Evolutionary conservation across 2,329 filamentous ascomycete species (phyloP).

Genomic region (Chalaropsis ovoidea): DNA sequence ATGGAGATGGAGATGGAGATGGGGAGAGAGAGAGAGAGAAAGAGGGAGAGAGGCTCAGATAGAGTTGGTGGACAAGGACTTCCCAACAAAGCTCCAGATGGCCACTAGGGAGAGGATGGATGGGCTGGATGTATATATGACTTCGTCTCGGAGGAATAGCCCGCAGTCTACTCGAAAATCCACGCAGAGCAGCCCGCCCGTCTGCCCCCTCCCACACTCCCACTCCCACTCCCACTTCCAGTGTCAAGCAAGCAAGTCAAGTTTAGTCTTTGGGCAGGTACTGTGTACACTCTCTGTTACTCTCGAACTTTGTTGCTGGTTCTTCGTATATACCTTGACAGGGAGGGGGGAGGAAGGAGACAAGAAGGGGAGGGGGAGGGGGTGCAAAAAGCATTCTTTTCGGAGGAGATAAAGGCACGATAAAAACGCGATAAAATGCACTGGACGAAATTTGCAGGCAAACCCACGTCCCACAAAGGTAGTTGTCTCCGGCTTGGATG

Average conservation of each 20-base stretch:
- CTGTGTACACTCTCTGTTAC: not conserved
- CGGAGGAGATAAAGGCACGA: not conserved
- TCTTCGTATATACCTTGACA: slow-evolving; percentile 6
- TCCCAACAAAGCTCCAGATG: slow-evolving; percentile 7
- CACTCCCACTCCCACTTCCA: not conserved
- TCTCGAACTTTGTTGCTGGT: slow-evolving; percentile 8
- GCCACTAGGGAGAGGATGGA: not conserved
- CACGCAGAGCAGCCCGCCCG: not conserved
- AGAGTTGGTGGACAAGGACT: slow-evolving; percentile 12
- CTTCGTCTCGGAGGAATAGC: slow-evolving; percentile 13
- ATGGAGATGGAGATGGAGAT: not conserved
- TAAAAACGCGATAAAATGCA: not conserved
- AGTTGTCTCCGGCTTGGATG: slow-evolving; percentile 7
- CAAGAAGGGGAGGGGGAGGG: slow-evolving; percentile 6
- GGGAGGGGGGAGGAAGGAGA: not conserved
- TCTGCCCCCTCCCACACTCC: not conserved
- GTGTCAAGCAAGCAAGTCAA: not conserved
- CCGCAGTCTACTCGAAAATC: not conserved
- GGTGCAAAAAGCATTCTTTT: not conserved
- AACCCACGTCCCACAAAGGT: slow-evolving; percentile 7
- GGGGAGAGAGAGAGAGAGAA: not conserved
- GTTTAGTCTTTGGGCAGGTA: not conserved
- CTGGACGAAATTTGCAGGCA: not conserved
- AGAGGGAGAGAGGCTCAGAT: slow-evolving; percentile 11
- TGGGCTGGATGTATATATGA: slow-evolving; percentile 10